These are phyloP conservation scores for Acanthamoeba lenticulata DNA, from an alignment of 208 protist species.

Conservation along the genomic window DNA sequence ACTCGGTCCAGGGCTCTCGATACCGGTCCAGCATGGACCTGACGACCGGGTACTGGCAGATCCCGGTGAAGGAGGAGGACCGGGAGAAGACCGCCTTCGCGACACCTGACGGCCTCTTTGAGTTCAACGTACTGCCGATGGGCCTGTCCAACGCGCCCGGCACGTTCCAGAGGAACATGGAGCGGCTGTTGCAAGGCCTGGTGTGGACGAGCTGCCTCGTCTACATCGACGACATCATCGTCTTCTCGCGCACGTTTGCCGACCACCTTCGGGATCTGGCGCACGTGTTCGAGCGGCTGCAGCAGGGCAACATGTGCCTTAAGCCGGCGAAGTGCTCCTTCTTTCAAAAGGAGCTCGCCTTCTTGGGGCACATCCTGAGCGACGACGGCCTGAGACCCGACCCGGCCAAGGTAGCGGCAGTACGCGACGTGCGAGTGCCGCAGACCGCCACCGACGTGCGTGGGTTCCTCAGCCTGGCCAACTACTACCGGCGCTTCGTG, in stretches of 20 bases:
- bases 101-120: slow-evolving; percentile 9
- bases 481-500: slow-evolving; percentile 39
- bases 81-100: slow-evolving; percentile 66
- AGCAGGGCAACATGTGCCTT: neutral
- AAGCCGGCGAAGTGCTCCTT: neutral
- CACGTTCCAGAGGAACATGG: slow-evolving; percentile 59
- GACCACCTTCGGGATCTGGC: neutral
- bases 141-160: slow-evolving; percentile 56
- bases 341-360: neutral
- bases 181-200: neutral
- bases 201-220: neutral
- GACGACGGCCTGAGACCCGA: neutral
- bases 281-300: neutral
- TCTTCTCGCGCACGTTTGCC: neutral
- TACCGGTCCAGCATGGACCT: slow-evolving; percentile 45
- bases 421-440: neutral
- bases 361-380: neutral
- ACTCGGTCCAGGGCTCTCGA: neutral
- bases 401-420: neutral
- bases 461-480: neutral
- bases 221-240: slow-evolving; percentile 21
- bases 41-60: slow-evolving; percentile 42
- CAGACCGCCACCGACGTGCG: neutral
- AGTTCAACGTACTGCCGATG: slow-evolving; percentile 65
- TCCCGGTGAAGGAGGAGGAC: slow-evolving; percentile 8